These are phyloP conservation scores for Saccharomyces eubayanus DNA, from an alignment of 805 yeast genomes.

Conservation along the genomic window DNA sequence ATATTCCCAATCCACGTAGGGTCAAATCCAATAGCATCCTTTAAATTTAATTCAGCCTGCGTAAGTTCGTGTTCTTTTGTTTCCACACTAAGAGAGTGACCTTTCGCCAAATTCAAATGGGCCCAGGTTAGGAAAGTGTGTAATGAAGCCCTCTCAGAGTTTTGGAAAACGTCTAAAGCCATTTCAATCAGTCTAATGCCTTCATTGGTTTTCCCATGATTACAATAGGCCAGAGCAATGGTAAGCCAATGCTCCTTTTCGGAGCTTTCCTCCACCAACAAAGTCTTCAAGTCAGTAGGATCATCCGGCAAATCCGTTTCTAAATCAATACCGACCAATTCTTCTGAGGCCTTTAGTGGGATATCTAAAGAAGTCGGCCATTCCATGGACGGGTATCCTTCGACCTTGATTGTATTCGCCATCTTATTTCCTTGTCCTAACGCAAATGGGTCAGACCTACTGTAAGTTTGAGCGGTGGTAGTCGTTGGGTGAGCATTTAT, in stretches of 20 bases:
- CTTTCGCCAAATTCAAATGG: constrained; percentile 40
- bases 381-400: constrained; percentile 24
- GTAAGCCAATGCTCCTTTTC: constrained; percentile 74
- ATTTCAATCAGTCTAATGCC: constrained; percentile 55
- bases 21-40: constrained; percentile 41
- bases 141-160: constrained; percentile 39
- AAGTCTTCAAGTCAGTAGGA: constrained; percentile 69
- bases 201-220: constrained; percentile 48
- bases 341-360: constrained; percentile 69
- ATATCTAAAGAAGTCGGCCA: constrained; percentile 39
- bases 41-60: constrained; percentile 38
- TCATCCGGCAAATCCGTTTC: constrained; percentile 82
- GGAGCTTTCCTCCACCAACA: constrained; percentile 74
- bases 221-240: constrained; percentile 72
- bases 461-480: neutral
- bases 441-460: neutral
- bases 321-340: constrained; percentile 78
- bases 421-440: neutral
- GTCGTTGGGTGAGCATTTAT: neutral
- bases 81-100: constrained; percentile 15
- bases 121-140: constrained; percentile 70
- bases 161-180: constrained; percentile 41
- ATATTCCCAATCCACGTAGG: constrained; percentile 41
- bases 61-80: constrained; percentile 28
- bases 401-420: constrained; percentile 1